Base-by-base conservation (phyloP, 768 basidiomycete species). In the Strobilomyces confusus region DNA sequence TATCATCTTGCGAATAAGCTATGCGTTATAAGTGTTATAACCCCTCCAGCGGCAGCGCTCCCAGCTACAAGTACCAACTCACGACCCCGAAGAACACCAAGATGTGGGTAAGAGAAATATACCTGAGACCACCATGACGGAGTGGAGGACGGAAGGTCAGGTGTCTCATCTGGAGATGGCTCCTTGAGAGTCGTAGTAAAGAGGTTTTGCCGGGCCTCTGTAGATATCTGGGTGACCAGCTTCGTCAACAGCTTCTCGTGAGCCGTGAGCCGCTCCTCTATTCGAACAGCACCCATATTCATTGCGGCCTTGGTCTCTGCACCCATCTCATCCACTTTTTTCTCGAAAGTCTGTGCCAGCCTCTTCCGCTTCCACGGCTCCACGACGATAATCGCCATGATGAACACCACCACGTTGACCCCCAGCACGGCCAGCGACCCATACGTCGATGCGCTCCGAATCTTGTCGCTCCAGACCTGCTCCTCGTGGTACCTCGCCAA, bases 401-500 rank as follows among this genome's bases (percentile, higher is more conserved):
- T 70, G 68, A 99, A 99, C 44, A 99, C 88, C 49, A 89, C 56
- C 72, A 98, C 70, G 71, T 99, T 99, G 56, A 95, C 80, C 13
- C 83, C 86, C 22, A 98, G 78, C 49, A 84, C 95, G 6, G 84
- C 86, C 54, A 98, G 74, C 37, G 87, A 88, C 4, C 93, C 95
- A 67, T 98, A 98, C 5, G 97, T 98, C 57, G 91, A 93, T 25
- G 89, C 87, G 61, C 90, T 92, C 33, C 97, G 84, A 55, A 99
- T 97, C 73, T 99, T 99, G 76, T 99, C 95, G 49, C 91, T 93
- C 97, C 97, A 99, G 3, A 98, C 84, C 69, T 99, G 97, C 68
- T 99, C 97, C 72, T 98, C 95, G 73, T 98, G 95, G 69, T 98
- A 98, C 36, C 95, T 80, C 45, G 82, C 84, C 54, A 99, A 79